A percentile compares a stretch with the other conserved stretches of the same genome.
These are phyloP conservation scores for Pichia membranifaciens DNA, from an alignment of 805 yeast genomes.

Conservation along the genomic window DNA sequence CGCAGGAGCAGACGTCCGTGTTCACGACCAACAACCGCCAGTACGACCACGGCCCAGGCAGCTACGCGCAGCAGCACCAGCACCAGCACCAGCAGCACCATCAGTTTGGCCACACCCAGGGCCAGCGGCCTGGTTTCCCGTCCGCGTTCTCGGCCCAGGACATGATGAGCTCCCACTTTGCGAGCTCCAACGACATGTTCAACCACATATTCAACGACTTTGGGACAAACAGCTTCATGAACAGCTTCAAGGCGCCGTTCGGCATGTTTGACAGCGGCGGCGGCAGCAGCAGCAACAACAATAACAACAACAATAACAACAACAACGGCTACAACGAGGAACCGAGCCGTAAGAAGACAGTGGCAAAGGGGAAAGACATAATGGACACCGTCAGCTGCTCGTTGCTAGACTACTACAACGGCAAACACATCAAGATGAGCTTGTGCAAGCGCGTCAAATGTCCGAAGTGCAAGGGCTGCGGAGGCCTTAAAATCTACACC, in stretches of 20 bases:
- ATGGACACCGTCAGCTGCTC: constrained; percentile 48
- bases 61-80: too few relatives aligned
- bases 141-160: background rate
- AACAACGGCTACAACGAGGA: background rate
- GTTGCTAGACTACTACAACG: constrained; percentile 51
- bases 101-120: too few relatives aligned
- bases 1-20: constrained; percentile 1
- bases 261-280: constrained; percentile 5
- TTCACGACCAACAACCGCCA: constrained; percentile 9
- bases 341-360: too few relatives aligned
- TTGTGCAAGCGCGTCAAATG: constrained; percentile 48
- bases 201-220: background rate
- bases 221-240: too few relatives aligned
- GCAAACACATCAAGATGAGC: constrained; percentile 50
- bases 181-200: background rate
- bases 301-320: background rate
- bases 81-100: too few relatives aligned
- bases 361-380: constrained; percentile 45
- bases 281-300: background rate
- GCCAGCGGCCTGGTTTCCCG: too few relatives aligned
- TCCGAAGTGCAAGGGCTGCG: constrained; percentile 44
- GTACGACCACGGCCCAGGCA: background rate
- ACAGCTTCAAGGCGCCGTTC: background rate
- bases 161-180: background rate
- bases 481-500: constrained; percentile 32